A percentile compares a stretch with the other conserved stretches of the same genome.
phyloP scores from a whole-genome alignment of 2,329 filamentous ascomycete species.

The Trichoderma cornu-damae region DNA sequence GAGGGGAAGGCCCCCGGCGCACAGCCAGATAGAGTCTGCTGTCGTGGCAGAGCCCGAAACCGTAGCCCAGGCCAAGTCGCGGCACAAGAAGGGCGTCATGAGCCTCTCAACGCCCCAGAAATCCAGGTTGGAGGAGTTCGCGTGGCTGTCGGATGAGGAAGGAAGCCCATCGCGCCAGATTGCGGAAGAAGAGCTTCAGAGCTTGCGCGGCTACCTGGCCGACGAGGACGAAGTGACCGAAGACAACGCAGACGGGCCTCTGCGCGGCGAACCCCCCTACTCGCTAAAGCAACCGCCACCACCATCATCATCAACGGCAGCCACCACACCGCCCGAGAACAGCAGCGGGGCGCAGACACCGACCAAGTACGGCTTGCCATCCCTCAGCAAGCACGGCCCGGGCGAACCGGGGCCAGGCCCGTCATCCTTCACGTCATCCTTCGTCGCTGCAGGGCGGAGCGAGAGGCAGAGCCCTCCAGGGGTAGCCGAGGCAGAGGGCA shows the following conservation, averaged over 20 bases:
- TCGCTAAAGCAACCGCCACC: neutral
- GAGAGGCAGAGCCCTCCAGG: neutral
- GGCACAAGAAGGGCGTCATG: slow-evolving; percentile 31
- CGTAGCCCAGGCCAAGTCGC: slow-evolving; percentile 22
- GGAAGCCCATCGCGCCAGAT: slow-evolving; percentile 29
- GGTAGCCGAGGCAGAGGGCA: neutral
- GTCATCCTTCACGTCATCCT: neutral
- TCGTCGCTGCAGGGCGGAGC: neutral
- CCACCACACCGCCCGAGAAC: neutral
- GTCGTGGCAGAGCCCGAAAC: slow-evolving; percentile 28
- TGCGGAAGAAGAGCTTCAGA: slow-evolving; percentile 23
- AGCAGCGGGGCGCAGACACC: neutral
- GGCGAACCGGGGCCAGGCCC: neutral
- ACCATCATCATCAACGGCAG: neutral
- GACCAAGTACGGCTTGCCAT: neutral
- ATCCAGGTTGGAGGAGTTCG: slow-evolving; percentile 29
- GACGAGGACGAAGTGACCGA: slow-evolving; percentile 7
- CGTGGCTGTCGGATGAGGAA: slow-evolving; percentile 30
- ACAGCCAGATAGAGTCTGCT: slow-evolving; percentile 32
- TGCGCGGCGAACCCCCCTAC: neutral
- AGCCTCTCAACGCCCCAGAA: slow-evolving; percentile 36
- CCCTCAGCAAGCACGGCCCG: neutral
- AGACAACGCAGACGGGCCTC: neutral
- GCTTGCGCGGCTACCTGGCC: slow-evolving; percentile 7
- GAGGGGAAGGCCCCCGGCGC: slow-evolving; percentile 29